These are phyloP conservation scores for Coelastrella sp. DNA, from an alignment of 139 green algal genomes.

Conservation along the genomic window DNA sequence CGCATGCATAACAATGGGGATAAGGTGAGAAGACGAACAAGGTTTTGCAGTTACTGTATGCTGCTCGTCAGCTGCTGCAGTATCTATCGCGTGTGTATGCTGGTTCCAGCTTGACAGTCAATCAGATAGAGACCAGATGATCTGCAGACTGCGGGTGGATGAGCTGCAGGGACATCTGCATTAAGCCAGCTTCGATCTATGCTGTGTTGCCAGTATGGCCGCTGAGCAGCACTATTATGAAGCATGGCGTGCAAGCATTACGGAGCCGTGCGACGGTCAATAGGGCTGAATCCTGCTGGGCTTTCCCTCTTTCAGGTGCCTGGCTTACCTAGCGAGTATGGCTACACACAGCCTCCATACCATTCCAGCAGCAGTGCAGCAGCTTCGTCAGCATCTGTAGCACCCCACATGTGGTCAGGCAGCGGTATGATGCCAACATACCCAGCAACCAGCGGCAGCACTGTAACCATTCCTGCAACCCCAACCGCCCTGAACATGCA, in stretches of 20 bases:
- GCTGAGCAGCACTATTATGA: too few relatives aligned
- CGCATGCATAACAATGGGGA: neutral
- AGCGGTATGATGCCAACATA: neutral
- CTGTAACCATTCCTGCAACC: neutral
- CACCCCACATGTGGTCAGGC: neutral
- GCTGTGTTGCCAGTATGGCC: too few relatives aligned
- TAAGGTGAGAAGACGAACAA: neutral
- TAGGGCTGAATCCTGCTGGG: too few relatives aligned
- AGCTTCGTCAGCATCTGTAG: neutral
- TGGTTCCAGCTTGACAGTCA: neutral
- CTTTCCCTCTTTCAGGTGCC: neutral
- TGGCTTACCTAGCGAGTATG: neutral
- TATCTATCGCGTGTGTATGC: too few relatives aligned
- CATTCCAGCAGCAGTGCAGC: constrained; percentile 2
- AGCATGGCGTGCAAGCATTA: too few relatives aligned
- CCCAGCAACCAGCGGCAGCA: constrained; percentile 6
- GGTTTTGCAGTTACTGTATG: too few relatives aligned
- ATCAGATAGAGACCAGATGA: too few relatives aligned
- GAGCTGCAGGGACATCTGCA: too few relatives aligned
- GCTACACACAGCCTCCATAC: neutral
- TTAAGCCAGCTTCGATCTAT: too few relatives aligned
- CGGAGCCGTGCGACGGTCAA: too few relatives aligned
- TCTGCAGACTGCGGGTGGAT: too few relatives aligned
- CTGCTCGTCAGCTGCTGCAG: too few relatives aligned
- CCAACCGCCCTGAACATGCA: neutral